Conservation (phyloP, 495 filamentous ascomycete species). For the Lentithecium fluviatile region DNA sequence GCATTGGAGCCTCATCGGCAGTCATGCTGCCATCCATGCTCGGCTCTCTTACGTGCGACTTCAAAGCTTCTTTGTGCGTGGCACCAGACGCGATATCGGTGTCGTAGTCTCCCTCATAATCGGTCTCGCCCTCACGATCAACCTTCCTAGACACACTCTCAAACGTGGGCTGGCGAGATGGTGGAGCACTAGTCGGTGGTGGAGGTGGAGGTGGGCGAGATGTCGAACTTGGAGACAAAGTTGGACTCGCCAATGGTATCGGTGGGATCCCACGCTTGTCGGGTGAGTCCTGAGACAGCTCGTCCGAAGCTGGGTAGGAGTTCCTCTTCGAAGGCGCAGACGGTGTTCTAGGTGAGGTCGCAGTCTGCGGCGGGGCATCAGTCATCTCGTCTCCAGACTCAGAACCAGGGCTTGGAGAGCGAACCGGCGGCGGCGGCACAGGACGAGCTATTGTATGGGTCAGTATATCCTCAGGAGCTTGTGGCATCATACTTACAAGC, state of each 20-base stretch:
- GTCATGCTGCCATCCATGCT: constrained; percentile 62
- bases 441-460: constrained; percentile 33
- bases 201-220: constrained; percentile 78
- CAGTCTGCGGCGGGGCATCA: constrained; percentile 26
- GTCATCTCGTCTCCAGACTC: constrained; percentile 88
- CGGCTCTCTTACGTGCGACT: constrained; percentile 73
- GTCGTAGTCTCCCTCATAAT: constrained; percentile 98
- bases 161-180: constrained; percentile 61
- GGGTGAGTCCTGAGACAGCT: constrained; percentile 51
- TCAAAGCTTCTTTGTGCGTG: constrained; percentile 87
- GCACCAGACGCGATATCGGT: constrained; percentile 92
- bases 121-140: constrained; percentile 79
- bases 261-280: constrained; percentile 49
- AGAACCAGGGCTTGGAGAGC: constrained; percentile 74
- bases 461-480: not conserved
- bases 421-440: constrained; percentile 52
- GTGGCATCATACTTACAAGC: constrained; percentile 17
- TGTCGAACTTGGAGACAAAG: constrained; percentile 52
- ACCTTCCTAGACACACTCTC: constrained; percentile 52
- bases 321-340: constrained; percentile 32
- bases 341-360: constrained; percentile 37
- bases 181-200: constrained; percentile 55
- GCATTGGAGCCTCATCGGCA: constrained; percentile 54
- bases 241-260: constrained; percentile 42
- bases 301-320: constrained; percentile 42